These are phyloP conservation scores for Grifola frondosa DNA, from an alignment of 1,284 basidiomycete genomes.

Conservation along the genomic window DNA sequence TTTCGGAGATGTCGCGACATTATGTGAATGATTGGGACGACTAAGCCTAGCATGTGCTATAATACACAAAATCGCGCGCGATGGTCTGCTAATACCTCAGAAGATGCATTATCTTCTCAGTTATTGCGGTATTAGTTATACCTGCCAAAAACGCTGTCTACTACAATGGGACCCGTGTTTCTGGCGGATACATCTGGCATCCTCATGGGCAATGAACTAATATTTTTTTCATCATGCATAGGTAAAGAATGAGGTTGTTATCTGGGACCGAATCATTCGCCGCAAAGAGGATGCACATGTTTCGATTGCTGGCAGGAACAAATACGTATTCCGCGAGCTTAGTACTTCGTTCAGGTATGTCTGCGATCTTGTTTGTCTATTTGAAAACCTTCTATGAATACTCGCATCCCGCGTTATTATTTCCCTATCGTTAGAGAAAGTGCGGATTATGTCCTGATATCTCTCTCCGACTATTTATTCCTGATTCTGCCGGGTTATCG, in stretches of 20 bases:
- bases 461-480: slow-evolving; percentile 2
- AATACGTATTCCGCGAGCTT: slow-evolving; percentile 82
- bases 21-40: too few species aligned
- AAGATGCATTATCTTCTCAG: too few species aligned
- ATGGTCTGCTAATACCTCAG: too few species aligned
- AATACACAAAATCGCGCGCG: too few species aligned
- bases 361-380: not conserved
- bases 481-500: not conserved
- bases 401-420: not conserved
- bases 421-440: not conserved
- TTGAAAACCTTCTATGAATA: too few species aligned
- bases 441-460: not conserved
- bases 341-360: slow-evolving; percentile 79
- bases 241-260: slow-evolving; percentile 80
- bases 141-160: too few species aligned
- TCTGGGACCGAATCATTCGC: slow-evolving; percentile 90
- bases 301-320: slow-evolving; percentile 69
- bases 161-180: too few species aligned
- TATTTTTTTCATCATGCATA: slow-evolving; percentile 30
- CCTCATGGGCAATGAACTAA: slow-evolving; percentile 1
- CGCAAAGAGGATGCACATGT: slow-evolving; percentile 75
- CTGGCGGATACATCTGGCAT: too few species aligned
- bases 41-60: too few species aligned
- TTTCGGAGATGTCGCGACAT: too few species aligned
- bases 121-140: too few species aligned